Percentiles rank a stretch among this genome's conserved stretches.
Evolutionary conservation across 148 eudicot species (phyloP).

Genomic region (Drosera capensis): DNA sequence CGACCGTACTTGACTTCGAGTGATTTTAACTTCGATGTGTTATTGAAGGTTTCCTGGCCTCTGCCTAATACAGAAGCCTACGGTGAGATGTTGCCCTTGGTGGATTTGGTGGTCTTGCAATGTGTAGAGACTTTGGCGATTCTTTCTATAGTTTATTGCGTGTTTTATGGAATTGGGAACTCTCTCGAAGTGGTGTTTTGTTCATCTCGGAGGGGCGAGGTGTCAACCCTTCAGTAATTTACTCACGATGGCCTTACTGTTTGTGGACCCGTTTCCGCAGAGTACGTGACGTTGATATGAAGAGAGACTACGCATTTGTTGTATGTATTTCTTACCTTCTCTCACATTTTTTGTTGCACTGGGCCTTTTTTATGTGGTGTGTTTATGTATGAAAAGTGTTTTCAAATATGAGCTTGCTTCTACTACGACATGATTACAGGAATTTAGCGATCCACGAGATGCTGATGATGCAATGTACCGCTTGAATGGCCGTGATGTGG

Average conservation of each 20-base stretch:
- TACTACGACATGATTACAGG: constrained; percentile 29
- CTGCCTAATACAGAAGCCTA: constrained; percentile 93
- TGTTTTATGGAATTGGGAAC: constrained; percentile 90
- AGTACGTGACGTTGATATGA: constrained; percentile 99
- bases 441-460: constrained; percentile 83
- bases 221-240: constrained; percentile 71
- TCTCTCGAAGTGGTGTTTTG: constrained; percentile 97
- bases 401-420: constrained; percentile 15
- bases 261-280: constrained; percentile 99
- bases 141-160: constrained; percentile 78
- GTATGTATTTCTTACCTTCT: constrained; percentile 43
- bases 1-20: constrained; percentile 27
- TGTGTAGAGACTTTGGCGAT: no score
- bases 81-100: constrained; percentile 95
- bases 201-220: constrained; percentile 78
- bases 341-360: not conserved
- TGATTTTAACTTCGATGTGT: constrained; percentile 74
- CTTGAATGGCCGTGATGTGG: constrained; percentile 66
- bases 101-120: constrained; percentile 84
- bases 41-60: constrained; percentile 99
- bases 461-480: constrained; percentile 88
- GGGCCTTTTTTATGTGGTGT: not conserved
- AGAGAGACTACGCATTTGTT: constrained; percentile 93
- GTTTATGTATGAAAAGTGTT: not conserved
- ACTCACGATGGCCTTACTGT: constrained; percentile 98